Evolutionary conservation across 257 asterid species (phyloP), one percentile per base, ranked within the genome.

Genomic region (Datura wrightii): DNA sequence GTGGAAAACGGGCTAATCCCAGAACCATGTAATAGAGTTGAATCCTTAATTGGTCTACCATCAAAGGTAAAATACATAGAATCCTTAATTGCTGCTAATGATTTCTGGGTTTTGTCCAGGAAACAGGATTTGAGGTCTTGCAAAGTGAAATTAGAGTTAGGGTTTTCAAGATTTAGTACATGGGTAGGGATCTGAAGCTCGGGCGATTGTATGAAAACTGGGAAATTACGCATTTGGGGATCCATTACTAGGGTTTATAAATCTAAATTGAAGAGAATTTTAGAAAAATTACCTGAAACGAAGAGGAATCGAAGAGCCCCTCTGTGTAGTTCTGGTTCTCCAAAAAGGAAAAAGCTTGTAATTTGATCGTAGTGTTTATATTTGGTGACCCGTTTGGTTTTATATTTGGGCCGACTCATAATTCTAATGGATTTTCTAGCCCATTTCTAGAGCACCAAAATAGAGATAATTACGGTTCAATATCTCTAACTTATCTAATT

Each of bases 141-240:
- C 67, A 94, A 52, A 8, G 92, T 90, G 91, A 90, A 79, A 89
- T 92, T 87, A 54, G 95, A 94, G 90, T 58, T 92, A 71, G 91
- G 92, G 84, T 86, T 86, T 41, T 86, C 87, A 0, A 93, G 24
- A 74, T 18, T 80, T 37, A 97, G 83, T 88, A 94, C 89, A 66
- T 89, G 93, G 36, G 89, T 86, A 1, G 97, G 90, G 89, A 89
- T 86, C 80, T 84, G 89, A 11, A 90, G 94, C 9, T 91, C 94
- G 5, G 92, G 94, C 0, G 92, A 94, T 87, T 88, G 93, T 63
- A 95, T 58, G 84, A 95, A 92, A 46, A 97, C 83, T 83, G 92
- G 97, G 80, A 89, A 83, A 72, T 86, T 83, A 18, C 42, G 74
- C 1, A 63, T 42, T 70, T 83, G 31, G 55, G 90, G 41, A 44